phyloP scores from a whole-genome alignment of 768 basidiomycete species.

The Botryobasidium botryosum region DNA sequence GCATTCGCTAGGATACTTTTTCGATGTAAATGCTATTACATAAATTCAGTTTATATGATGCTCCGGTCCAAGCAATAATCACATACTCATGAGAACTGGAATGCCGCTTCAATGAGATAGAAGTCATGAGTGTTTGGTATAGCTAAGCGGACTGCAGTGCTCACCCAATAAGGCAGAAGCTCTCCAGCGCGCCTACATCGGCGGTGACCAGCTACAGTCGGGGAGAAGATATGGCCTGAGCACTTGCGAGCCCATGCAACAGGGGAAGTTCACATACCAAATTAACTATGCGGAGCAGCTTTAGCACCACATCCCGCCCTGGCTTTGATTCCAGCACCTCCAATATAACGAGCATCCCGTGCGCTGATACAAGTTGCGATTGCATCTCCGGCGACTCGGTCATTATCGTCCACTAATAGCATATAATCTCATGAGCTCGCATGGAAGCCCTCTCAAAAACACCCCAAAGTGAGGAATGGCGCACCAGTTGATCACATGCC shows the following conservation, averaged over 20 bases:
- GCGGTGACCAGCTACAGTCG: conserved; percentile 33
- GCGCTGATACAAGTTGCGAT: conserved; percentile 71
- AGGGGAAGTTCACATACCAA: conserved; percentile 33
- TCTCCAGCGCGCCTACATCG: conserved; percentile 78
- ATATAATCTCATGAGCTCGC: not conserved
- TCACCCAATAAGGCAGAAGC: conserved; percentile 82
- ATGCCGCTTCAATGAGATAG: conserved; percentile 45
- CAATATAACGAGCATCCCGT: conserved; percentile 88
- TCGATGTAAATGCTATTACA: conserved; percentile 80
- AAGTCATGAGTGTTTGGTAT: conserved; percentile 14
- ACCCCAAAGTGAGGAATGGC: conserved; percentile 17
- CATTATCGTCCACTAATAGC: conserved; percentile 53
- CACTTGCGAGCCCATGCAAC: no score
- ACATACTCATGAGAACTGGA: conserved; percentile 80
- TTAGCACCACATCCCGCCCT: conserved; percentile 71
- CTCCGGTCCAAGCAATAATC: not conserved
- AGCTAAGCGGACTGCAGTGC: conserved; percentile 13
- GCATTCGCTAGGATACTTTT: conserved; percentile 85
- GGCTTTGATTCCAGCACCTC: conserved; percentile 83
- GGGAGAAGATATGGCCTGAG: not conserved
- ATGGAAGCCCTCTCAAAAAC: not conserved
- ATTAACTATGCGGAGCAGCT: conserved; percentile 78
- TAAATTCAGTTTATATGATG: conserved; percentile 8
- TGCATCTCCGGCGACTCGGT: conserved; percentile 74
- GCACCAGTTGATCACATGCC: conserved; percentile 74